These are phyloP conservation scores for Triticum monococcum DNA, from an alignment of 176 grass and related monocot genomes.

Conservation along the genomic window DNA sequence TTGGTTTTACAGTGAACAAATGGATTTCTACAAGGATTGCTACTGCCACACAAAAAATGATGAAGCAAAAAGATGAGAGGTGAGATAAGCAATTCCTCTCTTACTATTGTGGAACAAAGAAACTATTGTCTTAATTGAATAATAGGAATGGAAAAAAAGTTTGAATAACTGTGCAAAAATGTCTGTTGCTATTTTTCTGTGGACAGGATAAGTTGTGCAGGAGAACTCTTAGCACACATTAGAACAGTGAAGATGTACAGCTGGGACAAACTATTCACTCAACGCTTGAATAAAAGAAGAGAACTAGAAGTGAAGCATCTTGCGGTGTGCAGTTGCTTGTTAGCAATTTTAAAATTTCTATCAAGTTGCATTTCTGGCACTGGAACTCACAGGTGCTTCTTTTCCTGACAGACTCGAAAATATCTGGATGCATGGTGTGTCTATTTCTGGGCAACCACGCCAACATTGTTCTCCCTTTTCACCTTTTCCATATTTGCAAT, in stretches of 20 bases:
- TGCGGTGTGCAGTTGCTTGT: slow-evolving; percentile 54
- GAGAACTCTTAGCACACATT: slow-evolving; percentile 85
- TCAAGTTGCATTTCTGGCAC: background rate
- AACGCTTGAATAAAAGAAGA: slow-evolving; percentile 78
- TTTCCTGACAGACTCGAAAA: slow-evolving; percentile 75
- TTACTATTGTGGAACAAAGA: background rate
- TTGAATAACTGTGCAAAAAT: slow-evolving; percentile 5
- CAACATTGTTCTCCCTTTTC: slow-evolving; percentile 90
- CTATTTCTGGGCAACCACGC: slow-evolving; percentile 97
- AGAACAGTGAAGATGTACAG: slow-evolving; percentile 97
- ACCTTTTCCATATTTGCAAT: slow-evolving; percentile 86
- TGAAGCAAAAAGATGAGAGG: slow-evolving; percentile 95
- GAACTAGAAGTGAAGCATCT: slow-evolving; percentile 90
- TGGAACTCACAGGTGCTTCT: slow-evolving; percentile 15
- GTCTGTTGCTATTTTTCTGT: background rate
- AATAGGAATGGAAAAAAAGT: background rate
- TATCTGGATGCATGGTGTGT: slow-evolving; percentile 99
- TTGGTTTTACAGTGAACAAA: slow-evolving; percentile 80
- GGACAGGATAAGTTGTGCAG: slow-evolving; percentile 88
- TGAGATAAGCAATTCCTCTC: slow-evolving; percentile 28
- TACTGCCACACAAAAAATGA: slow-evolving; percentile 83
- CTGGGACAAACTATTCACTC: slow-evolving; percentile 84
- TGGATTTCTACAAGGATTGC: slow-evolving; percentile 90
- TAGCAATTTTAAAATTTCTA: slow-evolving; percentile 8
- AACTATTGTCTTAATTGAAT: background rate